phyloP scores from a whole-genome alignment of 495 filamentous ascomycete species.

The Aspergillus incahuasiensis region DNA sequence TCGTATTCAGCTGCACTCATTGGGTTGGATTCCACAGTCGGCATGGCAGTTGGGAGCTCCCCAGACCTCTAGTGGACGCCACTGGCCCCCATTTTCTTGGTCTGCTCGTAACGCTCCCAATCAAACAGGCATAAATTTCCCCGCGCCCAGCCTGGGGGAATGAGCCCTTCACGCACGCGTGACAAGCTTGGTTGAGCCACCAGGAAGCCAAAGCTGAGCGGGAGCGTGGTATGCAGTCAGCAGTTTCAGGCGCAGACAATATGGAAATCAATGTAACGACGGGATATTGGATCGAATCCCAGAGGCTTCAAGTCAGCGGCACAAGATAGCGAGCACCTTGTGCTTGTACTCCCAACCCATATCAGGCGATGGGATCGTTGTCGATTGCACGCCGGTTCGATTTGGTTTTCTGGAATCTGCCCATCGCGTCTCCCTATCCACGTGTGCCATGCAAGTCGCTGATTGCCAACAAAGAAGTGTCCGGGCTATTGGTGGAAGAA shows the following conservation, averaged over 20 bases:
- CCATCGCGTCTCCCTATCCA: background rate
- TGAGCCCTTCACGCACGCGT: background rate
- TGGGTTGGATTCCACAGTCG: background rate
- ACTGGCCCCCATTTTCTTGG: constrained; percentile 6
- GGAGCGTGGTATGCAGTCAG: background rate
- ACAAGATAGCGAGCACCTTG: background rate
- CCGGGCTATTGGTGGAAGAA: constrained; percentile 1
- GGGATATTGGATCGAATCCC: background rate
- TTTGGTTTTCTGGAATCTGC: too few relatives aligned
- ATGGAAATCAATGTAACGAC: background rate
- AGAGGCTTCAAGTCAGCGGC: background rate
- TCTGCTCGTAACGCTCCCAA: background rate
- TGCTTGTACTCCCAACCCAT: background rate
- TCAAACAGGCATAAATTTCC: background rate
- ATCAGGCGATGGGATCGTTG: background rate
- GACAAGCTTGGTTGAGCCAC: constrained; percentile 8
- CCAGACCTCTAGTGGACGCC: constrained; percentile 11
- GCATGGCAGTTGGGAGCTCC: background rate
- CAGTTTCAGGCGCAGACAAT: background rate
- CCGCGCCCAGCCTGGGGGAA: constrained; percentile 3
- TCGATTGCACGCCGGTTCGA: background rate
- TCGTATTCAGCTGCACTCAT: background rate
- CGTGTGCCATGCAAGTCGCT: background rate
- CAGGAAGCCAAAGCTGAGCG: background rate
- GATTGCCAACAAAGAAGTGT: background rate